A percentile compares a stretch with the other conserved stretches of the same genome.
Conservation (phyloP, 2,329 filamentous ascomycete genomes). For the Epichloe glyceriae region DNA sequence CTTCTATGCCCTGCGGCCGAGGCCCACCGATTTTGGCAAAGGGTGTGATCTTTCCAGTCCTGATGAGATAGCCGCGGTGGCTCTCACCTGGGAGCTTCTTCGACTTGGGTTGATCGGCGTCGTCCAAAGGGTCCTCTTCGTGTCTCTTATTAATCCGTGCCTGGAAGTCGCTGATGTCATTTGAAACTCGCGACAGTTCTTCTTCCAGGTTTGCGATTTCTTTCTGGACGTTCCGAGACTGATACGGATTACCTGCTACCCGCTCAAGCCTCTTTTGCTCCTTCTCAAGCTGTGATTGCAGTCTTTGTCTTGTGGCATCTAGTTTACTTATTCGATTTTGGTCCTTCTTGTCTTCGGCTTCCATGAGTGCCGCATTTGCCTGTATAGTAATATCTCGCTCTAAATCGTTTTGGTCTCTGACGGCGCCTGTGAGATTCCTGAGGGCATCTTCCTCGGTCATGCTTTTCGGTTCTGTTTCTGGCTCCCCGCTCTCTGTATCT, state of each 20-base stretch:
- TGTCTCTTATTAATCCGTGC: slow-evolving; percentile 67
- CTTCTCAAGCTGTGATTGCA: slow-evolving; percentile 51
- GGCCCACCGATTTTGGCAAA: slow-evolving; percentile 67
- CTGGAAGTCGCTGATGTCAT: slow-evolving; percentile 70
- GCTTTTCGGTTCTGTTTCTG: slow-evolving; percentile 13
- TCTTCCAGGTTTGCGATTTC: slow-evolving; percentile 55
- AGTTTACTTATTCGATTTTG: slow-evolving; percentile 49
- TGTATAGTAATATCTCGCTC: slow-evolving; percentile 70
- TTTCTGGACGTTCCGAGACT: slow-evolving; percentile 45
- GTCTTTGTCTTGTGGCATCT: slow-evolving; percentile 39
- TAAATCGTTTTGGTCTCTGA: slow-evolving; percentile 78
- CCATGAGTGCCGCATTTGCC: slow-evolving; percentile 45
- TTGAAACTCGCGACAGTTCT: slow-evolving; percentile 50
- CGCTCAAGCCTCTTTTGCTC: slow-evolving; percentile 34
- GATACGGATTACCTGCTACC: slow-evolving; percentile 30
- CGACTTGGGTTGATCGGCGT: slow-evolving; percentile 32
- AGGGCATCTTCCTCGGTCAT: slow-evolving; percentile 49
- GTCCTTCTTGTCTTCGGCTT: slow-evolving; percentile 51
- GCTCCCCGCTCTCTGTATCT: slow-evolving; percentile 3
- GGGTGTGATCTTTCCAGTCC: slow-evolving; percentile 94
- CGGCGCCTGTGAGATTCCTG: slow-evolving; percentile 49
- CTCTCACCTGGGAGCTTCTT: slow-evolving; percentile 65
- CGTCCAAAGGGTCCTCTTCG: slow-evolving; percentile 33
- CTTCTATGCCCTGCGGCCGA: slow-evolving; percentile 47
- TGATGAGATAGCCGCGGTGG: slow-evolving; percentile 77